These are phyloP conservation scores for Castanospermum australe DNA, from an alignment of 306 rosid genomes.

Conservation along the genomic window DNA sequence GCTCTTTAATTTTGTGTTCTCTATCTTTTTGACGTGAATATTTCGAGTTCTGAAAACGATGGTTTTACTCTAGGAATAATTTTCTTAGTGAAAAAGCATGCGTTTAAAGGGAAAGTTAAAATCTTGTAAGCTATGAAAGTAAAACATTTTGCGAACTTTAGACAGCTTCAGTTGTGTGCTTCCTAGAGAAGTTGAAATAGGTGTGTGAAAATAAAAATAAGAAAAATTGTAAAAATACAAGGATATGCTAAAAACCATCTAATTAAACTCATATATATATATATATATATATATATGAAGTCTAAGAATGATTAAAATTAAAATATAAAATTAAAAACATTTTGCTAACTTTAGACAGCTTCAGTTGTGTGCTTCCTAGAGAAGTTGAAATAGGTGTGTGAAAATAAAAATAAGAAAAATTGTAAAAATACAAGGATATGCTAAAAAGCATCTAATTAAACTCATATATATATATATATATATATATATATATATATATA, in stretches of 20 bases:
- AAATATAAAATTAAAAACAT: too few species aligned
- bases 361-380: neutral
- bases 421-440: neutral
- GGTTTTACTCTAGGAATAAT: neutral
- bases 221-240: neutral
- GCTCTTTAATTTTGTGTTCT: neutral
- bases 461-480: too few species aligned
- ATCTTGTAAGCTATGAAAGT: neutral
- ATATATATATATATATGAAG: too few species aligned
- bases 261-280: too few species aligned
- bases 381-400: neutral
- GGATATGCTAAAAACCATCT: too few species aligned
- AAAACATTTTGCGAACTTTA: neutral
- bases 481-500: too few species aligned
- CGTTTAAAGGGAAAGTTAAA: neutral
- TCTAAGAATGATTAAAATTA: too few species aligned
- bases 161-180: neutral
- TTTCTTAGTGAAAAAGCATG: slow-evolving; percentile 11
- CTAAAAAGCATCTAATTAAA: too few species aligned
- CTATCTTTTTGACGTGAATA: neutral
- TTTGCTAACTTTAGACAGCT: neutral
- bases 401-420: neutral
- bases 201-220: neutral
- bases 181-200: neutral
- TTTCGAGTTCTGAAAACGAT: neutral